Percentiles rank a stretch among this genome's conserved stretches.
Evolutionary conservation across 2,329 filamentous ascomycete genomes (phyloP).

Genomic region (Fusarium tricinctum): DNA sequence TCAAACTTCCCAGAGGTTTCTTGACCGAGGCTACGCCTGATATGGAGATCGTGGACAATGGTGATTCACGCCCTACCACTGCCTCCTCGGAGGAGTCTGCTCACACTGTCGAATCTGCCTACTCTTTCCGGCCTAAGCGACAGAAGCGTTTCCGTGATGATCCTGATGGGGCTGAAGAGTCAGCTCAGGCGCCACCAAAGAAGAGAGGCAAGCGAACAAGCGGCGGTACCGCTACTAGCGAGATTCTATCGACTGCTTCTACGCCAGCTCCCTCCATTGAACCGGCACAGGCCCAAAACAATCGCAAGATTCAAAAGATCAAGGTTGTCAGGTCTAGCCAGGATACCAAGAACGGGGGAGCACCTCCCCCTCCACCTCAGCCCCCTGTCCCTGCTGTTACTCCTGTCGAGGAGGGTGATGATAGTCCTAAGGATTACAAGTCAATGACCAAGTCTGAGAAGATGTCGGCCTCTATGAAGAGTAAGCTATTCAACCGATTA

Average conservation of each 20-base stretch:
- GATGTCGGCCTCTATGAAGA: slow-evolving; percentile 76
- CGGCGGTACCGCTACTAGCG: slow-evolving; percentile 25
- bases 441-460: slow-evolving; percentile 75
- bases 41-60: slow-evolving; percentile 57
- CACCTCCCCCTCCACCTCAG: slow-evolving; percentile 8
- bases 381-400: slow-evolving; percentile 20
- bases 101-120: slow-evolving; percentile 64
- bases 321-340: slow-evolving; percentile 54
- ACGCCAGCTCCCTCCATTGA: slow-evolving; percentile 42
- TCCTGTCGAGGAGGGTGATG: slow-evolving; percentile 54
- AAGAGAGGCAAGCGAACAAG: slow-evolving; percentile 55
- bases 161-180: slow-evolving; percentile 59
- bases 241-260: slow-evolving; percentile 36
- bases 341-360: slow-evolving; percentile 51
- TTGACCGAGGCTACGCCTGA: slow-evolving; percentile 56
- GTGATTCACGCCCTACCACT: slow-evolving; percentile 66
- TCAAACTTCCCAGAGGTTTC: slow-evolving; percentile 60
- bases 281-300: slow-evolving; percentile 35
- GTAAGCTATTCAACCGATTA: slow-evolving; percentile 56
- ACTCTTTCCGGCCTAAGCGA: slow-evolving; percentile 68
- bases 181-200: slow-evolving; percentile 56
- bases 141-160: slow-evolving; percentile 68
- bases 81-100: slow-evolving; percentile 66
- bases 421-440: slow-evolving; percentile 67
- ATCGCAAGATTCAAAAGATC: slow-evolving; percentile 57